Conservation (phyloP, 78 protist genomes). For the Parvularia atlantis region DNA sequence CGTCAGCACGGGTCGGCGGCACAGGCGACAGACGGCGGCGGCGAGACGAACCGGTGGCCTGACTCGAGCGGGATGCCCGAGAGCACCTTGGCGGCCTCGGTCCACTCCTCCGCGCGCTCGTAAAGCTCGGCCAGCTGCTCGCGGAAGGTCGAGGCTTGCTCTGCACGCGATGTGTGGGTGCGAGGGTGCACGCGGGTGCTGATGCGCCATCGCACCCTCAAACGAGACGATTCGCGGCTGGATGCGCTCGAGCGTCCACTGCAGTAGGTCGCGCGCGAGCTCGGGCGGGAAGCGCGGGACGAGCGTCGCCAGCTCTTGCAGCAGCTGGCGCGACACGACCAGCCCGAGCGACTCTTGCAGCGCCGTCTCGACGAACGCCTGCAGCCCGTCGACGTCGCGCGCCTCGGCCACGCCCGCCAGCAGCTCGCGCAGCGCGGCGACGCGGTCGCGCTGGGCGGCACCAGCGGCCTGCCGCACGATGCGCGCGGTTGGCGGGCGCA, state of each 20-base stretch:
- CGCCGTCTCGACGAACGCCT: no score
- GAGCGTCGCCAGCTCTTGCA: no score
- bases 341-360: no score
- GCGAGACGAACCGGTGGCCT: conserved; percentile 28
- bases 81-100: conserved; percentile 53
- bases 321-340: no score
- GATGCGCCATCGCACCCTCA: conserved; percentile 28
- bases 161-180: not conserved
- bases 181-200: not conserved
- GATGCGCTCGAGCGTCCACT: conserved; percentile 37
- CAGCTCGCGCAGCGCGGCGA: no score
- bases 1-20: not conserved
- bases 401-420: no score
- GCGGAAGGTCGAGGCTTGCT: conserved; percentile 51
- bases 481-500: no score
- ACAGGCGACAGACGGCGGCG: not conserved
- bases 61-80: conserved; percentile 67
- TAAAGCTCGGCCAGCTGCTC: conserved; percentile 38
- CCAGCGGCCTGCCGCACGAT: no score
- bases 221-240: conserved; percentile 53
- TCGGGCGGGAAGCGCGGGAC: no score
- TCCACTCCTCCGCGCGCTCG: conserved; percentile 62
- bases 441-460: no score
- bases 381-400: no score
- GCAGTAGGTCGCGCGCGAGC: no score